Conservation (phyloP, 768 basidiomycete species). For the Phylloporus sp. region DNA sequence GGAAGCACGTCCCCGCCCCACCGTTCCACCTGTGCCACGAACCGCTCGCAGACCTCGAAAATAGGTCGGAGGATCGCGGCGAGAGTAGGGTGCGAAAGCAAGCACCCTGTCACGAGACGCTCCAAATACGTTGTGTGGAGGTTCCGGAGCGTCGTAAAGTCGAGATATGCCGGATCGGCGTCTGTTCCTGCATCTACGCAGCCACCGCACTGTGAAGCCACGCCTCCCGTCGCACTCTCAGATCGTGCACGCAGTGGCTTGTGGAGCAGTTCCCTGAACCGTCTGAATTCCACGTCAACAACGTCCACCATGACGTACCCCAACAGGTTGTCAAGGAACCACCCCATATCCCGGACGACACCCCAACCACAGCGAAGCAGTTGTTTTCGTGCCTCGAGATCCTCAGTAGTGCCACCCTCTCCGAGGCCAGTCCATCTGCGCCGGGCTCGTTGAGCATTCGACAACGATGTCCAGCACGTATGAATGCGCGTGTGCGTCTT, state of each 20-base stretch:
- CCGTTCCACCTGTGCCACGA: constrained; percentile 82
- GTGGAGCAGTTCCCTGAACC: constrained; percentile 57
- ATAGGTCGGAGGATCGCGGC: constrained; percentile 64
- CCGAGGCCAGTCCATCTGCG: constrained; percentile 82
- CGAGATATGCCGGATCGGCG: constrained; percentile 42
- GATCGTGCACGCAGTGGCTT: constrained; percentile 20
- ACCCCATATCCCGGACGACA: constrained; percentile 80
- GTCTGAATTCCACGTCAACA: constrained; percentile 75
- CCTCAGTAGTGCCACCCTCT: constrained; percentile 78
- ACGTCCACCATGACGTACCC: constrained; percentile 90
- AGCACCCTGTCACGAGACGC: constrained; percentile 70
- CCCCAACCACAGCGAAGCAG: constrained; percentile 83
- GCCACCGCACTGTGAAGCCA: constrained; percentile 3
- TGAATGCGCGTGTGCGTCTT: constrained; percentile 80
- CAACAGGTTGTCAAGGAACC: constrained; percentile 82
- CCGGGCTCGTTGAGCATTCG: constrained; percentile 78
- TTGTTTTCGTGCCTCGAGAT: constrained; percentile 55
- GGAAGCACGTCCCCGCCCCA: constrained; percentile 93
- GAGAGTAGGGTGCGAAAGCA: constrained; percentile 63
- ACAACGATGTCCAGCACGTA: constrained; percentile 79
- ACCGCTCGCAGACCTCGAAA: constrained; percentile 78
- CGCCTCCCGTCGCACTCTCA: constrained; percentile 14
- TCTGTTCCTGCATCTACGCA: constrained; percentile 19
- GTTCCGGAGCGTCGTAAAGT: constrained; percentile 80
- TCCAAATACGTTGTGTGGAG: constrained; percentile 82